Base-by-base conservation (phyloP, 2,329 filamentous ascomycete species). In the Colletotrichum tamarilloi region DNA sequence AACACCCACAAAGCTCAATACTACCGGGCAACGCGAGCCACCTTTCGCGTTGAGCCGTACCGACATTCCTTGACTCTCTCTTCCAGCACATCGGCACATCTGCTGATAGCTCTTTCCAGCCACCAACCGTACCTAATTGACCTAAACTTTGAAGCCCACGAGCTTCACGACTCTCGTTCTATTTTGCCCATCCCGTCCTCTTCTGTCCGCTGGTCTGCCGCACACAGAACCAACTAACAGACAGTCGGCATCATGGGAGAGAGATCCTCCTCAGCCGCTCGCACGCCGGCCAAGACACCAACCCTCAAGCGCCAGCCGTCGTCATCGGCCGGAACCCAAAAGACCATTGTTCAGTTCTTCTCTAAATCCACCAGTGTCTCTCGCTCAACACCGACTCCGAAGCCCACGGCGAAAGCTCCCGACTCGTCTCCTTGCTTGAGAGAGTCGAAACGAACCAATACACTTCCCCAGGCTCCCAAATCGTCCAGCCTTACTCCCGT, bases 401-500 rank as follows among this genome's bases (percentile, higher is more conserved):
- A 80, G 3, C 75, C 79, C 24, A 75, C 80, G 28, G 76, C 79
- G 72, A 81, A 79, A 69, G 78, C 79, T 73, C 77, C 81, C 71
- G 76, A 78, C 68, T 77, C 79, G 74, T 80, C 81, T 8, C 80
- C 82, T 8, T 82, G 80, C 75, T 78, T 86, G 8, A 81, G 84
- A 76, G 84, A 85, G 76, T 82, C 83, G 30, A 84, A 82, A 22
- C 87, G 87, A 62, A 83, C 83, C 74, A 87, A 86, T 68, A 80
- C 84, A 1, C 81, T 82, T 79, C 77, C 84, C 75, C 77, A 80
- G 75, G 75, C 81, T 76, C 77, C 86, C 78, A 77, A 83, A 78
- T 72, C 83, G 78, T 72, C 84, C 49, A 87, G 86, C 72, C 84
- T 92, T 72, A 95, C 94, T 0, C 94, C 95, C 5, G 89, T 93